These are phyloP conservation scores for Selaginella moellendorffii DNA, from an alignment of 75 land plant genomes.

Conservation along the genomic window DNA sequence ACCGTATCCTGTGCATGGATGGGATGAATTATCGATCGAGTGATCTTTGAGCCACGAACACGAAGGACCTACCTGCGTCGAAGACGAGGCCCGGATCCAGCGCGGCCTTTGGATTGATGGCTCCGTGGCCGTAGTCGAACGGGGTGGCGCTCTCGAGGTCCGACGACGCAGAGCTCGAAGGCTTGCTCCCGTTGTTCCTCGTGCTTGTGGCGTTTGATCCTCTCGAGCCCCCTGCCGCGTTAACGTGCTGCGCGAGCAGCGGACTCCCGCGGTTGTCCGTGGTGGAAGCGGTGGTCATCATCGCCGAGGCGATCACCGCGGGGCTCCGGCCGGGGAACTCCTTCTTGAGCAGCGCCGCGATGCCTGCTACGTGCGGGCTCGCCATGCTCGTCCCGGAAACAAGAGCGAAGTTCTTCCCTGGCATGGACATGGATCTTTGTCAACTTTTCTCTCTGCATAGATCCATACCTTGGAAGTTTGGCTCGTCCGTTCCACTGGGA, in stretches of 20 bases:
- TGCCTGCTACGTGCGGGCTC: slow-evolving; percentile 89
- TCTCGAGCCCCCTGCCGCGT: slow-evolving; percentile 29
- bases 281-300: slow-evolving; percentile 65
- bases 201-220: too few species aligned
- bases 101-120: slow-evolving; percentile 66
- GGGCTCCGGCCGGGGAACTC: slow-evolving; percentile 83
- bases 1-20: slow-evolving; percentile 31
- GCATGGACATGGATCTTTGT: background rate
- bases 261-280: slow-evolving; percentile 46
- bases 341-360: slow-evolving; percentile 80
- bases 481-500: slow-evolving; percentile 72
- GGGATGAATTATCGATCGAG: too few species aligned
- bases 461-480: slow-evolving; percentile 48
- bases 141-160: slow-evolving; percentile 53
- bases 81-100: slow-evolving; percentile 93
- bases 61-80: slow-evolving; percentile 54
- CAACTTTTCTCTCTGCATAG: background rate
- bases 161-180: too few species aligned
- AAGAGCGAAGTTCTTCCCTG: slow-evolving; percentile 86
- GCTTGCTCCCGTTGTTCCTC: too few species aligned
- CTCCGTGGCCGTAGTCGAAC: slow-evolving; percentile 86
- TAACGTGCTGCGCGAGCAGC: slow-evolving; percentile 49
- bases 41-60: too few species aligned
- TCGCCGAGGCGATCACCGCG: slow-evolving; percentile 80
- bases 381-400: slow-evolving; percentile 98